A percentile compares a stretch with the other conserved stretches of the same genome.
phyloP scores from a whole-genome alignment of 495 filamentous ascomycete genomes.

The Neurospora sp. region DNA sequence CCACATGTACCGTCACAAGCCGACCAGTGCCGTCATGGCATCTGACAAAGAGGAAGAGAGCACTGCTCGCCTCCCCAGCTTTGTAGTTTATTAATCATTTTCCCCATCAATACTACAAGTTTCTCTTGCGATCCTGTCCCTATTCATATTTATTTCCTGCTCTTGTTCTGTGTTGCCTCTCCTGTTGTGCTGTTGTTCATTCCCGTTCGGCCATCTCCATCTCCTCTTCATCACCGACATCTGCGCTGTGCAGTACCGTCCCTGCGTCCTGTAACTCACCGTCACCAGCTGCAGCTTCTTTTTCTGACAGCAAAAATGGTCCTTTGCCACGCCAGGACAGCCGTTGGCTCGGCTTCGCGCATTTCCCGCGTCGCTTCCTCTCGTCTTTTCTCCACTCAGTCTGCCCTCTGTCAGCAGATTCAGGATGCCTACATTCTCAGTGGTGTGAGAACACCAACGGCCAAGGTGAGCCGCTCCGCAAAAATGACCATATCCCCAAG shows the following conservation, averaged over 20 bases:
- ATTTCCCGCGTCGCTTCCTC: conserved; percentile 17
- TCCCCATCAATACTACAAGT: not conserved
- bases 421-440: conserved; percentile 87
- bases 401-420: conserved; percentile 53
- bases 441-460: conserved; percentile 78
- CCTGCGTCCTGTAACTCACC: not conserved
- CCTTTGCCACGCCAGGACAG: not conserved
- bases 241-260: not conserved
- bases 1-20: conserved; percentile 24
- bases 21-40: conserved; percentile 17
- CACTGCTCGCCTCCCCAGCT: not conserved
- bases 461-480: conserved; percentile 48
- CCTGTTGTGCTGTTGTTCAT: not conserved
- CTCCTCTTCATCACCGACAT: not conserved
- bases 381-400: conserved; percentile 59
- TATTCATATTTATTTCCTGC: not conserved
- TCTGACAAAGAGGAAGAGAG: not conserved
- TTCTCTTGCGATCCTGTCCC: not conserved
- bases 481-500: not conserved
- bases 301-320: not conserved
- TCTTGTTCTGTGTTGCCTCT: not conserved
- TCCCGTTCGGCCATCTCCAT: not conserved
- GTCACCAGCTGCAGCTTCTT: not conserved
- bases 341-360: not conserved
- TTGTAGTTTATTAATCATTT: not conserved